Conservation (phyloP, 345 rosid species). For the Cardamine occulta region DNA sequence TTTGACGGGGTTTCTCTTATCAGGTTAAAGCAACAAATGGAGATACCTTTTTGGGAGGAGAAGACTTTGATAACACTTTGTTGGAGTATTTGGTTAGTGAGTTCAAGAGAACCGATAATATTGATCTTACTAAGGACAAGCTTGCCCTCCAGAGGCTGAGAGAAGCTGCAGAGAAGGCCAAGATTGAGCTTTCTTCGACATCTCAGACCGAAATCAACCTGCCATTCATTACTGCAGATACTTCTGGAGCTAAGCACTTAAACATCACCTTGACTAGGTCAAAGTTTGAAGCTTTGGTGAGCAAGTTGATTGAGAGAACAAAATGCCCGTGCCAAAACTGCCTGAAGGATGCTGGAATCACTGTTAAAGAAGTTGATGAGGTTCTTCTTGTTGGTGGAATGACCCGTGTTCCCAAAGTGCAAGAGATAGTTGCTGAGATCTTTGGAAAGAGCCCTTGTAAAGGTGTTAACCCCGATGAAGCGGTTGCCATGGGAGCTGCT, state of each 20-base stretch:
- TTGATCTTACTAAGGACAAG: slow-evolving; percentile 55
- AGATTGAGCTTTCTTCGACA: slow-evolving; percentile 55
- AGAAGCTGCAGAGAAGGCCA: slow-evolving; percentile 60
- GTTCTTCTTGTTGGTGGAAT: slow-evolving; percentile 59
- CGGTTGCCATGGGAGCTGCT: slow-evolving; percentile 58
- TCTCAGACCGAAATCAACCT: slow-evolving; percentile 55
- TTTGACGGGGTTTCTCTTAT: not conserved
- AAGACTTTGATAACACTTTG: slow-evolving; percentile 55
- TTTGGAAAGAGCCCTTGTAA: slow-evolving; percentile 55
- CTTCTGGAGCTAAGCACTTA: slow-evolving; percentile 56
- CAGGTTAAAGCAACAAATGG: slow-evolving; percentile 63
- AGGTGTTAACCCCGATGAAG: slow-evolving; percentile 57
- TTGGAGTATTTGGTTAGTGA: slow-evolving; percentile 52
- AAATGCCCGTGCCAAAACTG: slow-evolving; percentile 49
- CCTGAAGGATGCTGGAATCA: slow-evolving; percentile 52
- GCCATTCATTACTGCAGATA: slow-evolving; percentile 56
- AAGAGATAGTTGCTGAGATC: slow-evolving; percentile 50
- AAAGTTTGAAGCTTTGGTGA: slow-evolving; percentile 48
- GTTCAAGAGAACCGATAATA: slow-evolving; percentile 46
- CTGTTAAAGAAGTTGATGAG: slow-evolving; percentile 49
- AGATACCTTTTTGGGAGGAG: slow-evolving; percentile 60
- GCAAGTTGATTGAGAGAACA: slow-evolving; percentile 50
- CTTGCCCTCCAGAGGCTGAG: slow-evolving; percentile 56
- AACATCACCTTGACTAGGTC: slow-evolving; percentile 53
- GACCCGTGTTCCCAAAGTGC: slow-evolving; percentile 62